A percentile compares a stretch with the other conserved stretches of the same genome.
Conservation (phyloP, 2,329 filamentous ascomycete species). For the Aureobasidium namibiae region DNA sequence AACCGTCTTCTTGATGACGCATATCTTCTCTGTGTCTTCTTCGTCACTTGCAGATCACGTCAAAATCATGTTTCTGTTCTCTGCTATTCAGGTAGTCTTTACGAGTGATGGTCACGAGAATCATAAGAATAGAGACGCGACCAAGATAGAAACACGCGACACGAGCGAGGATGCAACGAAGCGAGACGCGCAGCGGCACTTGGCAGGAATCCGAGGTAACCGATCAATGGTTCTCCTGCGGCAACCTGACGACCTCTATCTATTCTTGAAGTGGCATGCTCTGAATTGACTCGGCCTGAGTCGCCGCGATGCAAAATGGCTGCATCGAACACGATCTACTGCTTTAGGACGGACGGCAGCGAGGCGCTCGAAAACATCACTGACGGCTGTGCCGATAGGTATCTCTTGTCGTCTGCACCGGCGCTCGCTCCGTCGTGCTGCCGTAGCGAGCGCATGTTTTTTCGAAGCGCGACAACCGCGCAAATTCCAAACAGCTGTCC, state of each 20-base stretch:
- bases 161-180: background rate
- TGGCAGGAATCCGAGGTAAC: background rate
- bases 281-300: no score
- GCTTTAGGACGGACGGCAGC: background rate
- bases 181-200: background rate
- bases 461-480: background rate
- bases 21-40: background rate
- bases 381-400: background rate
- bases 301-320: background rate
- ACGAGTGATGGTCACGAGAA: background rate
- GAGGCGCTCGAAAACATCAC: background rate
- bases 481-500: background rate
- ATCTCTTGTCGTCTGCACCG: background rate
- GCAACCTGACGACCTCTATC: background rate
- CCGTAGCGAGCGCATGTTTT: background rate
- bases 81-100: background rate
- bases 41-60: background rate
- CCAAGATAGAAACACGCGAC: conserved; percentile 1
- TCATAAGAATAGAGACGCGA: background rate
- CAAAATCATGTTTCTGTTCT: background rate
- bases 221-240: background rate
- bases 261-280: background rate
- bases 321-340: background rate
- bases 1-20: background rate
- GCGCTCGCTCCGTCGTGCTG: background rate